Evolutionary conservation across 1,284 basidiomycete genomes (phyloP), one percentile per base, ranked within the genome.

Genomic region (Ganoderma resinaceum): DNA sequence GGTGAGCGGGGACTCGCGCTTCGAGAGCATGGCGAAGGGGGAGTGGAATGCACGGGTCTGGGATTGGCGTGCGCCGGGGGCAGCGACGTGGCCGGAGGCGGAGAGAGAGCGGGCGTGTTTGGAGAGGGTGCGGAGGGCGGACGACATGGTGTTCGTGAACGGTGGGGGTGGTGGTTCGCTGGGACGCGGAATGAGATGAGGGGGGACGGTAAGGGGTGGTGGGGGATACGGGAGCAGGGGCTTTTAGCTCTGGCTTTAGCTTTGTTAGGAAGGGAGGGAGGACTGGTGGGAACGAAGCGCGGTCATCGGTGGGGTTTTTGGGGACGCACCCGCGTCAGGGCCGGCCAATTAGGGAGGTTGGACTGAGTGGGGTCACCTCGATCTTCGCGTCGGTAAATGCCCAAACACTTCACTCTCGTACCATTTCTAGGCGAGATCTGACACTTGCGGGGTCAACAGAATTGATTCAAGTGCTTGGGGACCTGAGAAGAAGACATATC

Each of bases 31-130:
- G 70, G 83, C 83, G 77, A 86, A 89, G 62, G 89, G 87, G 14
- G 89, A 86, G 79, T 89, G 88, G 81, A 91, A 90, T 1, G 83
- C 72, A 70, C 87, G 87, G 55, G 66, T 33, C 29, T 46, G 63
- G 12, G 33, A 49, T 7, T 49, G 43, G 7, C 23, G 57, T 1
- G 66, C 63, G 64, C 62, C 63, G 64, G 61, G 67, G 46, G 11
- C n/a, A 2, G 61, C 61, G 62, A 70, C 66, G 61, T 65, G 68
- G 40, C 66, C 70, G 52, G 73, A 68, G 63, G 73, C 71, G 46
- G 78, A 78, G 68, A 79, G 71, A 38, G 74, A 31, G 73, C 79
- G 80, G 69, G 78, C 62, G 73, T 79, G 78, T 43, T 79, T 79
- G 63, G 76, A 62, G 66, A 78, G 55, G 31, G 73, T 67, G 69